These are phyloP conservation scores for Vaccinium corymbosum DNA, from an alignment of 148 eudicot species.

Conservation along the genomic window DNA sequence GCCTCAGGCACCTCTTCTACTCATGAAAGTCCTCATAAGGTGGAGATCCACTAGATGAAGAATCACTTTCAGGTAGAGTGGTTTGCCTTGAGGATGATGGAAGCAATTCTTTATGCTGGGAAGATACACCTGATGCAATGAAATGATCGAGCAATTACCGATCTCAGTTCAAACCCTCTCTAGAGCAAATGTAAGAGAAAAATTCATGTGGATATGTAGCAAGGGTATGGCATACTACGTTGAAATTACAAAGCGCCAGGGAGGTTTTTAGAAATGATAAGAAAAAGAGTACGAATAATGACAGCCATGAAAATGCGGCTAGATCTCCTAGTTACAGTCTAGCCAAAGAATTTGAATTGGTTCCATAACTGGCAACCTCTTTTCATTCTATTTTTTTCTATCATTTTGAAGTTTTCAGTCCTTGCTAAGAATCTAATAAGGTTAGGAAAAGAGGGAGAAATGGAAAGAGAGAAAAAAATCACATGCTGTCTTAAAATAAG, in stretches of 20 bases:
- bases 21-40: constrained; percentile 70
- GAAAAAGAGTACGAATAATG: neutral
- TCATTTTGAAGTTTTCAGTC: neutral
- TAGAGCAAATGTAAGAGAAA: neutral
- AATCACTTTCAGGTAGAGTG: constrained; percentile 61
- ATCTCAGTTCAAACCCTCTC: neutral
- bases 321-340: neutral
- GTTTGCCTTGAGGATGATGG: constrained; percentile 76
- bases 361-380: neutral
- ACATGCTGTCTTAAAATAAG: neutral
- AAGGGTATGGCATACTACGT: neutral
- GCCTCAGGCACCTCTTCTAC: constrained; percentile 19
- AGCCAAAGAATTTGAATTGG: neutral
- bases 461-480: neutral
- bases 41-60: constrained; percentile 59
- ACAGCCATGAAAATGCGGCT: neutral
- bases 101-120: constrained; percentile 67
- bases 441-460: neutral
- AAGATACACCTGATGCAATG: constrained; percentile 46
- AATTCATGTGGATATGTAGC: neutral
- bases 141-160: neutral
- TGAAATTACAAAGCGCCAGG: neutral
- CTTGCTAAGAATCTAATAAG: neutral
- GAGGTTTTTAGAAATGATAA: neutral
- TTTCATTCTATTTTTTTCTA: neutral